These are phyloP conservation scores for Dictyostelium capitatum DNA, from an alignment of 78 protist genomes.

Conservation along the genomic window DNA sequence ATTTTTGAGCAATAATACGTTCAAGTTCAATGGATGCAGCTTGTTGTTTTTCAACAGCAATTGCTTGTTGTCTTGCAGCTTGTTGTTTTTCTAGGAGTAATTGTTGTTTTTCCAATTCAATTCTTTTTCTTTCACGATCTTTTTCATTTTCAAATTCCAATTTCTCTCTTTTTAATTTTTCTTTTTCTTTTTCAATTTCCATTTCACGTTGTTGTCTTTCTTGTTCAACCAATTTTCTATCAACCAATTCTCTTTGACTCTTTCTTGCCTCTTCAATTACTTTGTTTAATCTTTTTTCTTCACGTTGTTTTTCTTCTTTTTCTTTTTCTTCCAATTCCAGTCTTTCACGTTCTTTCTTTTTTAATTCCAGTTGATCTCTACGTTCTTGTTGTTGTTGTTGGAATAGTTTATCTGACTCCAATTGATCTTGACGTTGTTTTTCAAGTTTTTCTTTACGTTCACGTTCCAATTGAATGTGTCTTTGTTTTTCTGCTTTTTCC, in stretches of 20 bases:
- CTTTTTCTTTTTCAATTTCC: constrained; percentile 15
- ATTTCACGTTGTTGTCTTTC: background rate
- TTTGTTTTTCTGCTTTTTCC: constrained; percentile 15
- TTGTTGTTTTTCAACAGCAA: background rate
- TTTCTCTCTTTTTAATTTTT: background rate
- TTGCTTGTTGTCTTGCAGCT: background rate
- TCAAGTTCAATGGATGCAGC: background rate
- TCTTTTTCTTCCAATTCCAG: background rate
- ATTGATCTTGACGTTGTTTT: constrained; percentile 36
- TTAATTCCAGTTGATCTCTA: background rate
- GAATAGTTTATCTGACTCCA: constrained; percentile 17
- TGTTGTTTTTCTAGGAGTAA: background rate
- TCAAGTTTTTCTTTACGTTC: constrained; percentile 22
- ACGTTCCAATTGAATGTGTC: background rate
- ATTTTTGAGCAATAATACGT: background rate
- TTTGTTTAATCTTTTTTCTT: background rate
- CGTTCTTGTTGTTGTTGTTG: background rate
- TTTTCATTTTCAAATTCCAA: background rate
- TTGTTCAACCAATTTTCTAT: background rate
- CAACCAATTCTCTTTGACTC: constrained; percentile 26
- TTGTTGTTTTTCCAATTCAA: background rate
- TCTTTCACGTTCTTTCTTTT: constrained; percentile 10
- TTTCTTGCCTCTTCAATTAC: background rate
- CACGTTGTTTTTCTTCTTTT: constrained; percentile 8
- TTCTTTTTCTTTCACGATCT: background rate